Evolutionary conservation across 2,329 filamentous ascomycete species (phyloP).

Genomic region (Coniochaeta pulveracea): DNA sequence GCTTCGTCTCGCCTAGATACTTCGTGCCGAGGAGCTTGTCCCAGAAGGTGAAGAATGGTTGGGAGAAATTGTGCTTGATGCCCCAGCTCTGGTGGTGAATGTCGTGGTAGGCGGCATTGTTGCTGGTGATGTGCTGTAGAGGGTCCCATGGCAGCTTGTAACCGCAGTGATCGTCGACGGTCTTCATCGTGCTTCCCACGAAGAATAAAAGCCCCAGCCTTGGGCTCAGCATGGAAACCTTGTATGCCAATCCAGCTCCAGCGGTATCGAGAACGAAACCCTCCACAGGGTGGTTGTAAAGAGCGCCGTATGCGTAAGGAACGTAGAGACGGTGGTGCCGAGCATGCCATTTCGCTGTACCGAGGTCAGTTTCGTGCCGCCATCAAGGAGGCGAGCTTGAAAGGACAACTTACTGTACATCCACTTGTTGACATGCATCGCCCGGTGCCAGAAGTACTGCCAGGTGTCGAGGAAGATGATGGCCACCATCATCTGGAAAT

Average conservation of each 20-base stretch:
- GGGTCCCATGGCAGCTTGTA: conserved; percentile 95
- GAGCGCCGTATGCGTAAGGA: conserved; percentile 89
- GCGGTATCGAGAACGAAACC: conserved; percentile 88
- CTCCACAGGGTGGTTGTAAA: conserved; percentile 95
- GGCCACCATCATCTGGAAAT: conserved; percentile 64
- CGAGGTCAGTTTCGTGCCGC: conserved; percentile 18
- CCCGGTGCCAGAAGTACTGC: conserved; percentile 95
- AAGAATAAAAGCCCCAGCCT: conserved; percentile 88
- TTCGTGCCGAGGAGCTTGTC: conserved; percentile 72
- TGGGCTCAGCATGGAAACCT: conserved; percentile 69
- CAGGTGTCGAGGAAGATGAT: conserved; percentile 80
- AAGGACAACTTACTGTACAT: conserved; percentile 70
- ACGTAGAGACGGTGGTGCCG: conserved; percentile 95
- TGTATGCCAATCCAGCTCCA: conserved; percentile 75
- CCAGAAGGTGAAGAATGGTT: conserved; percentile 95
- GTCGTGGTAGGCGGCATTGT: conserved; percentile 95
- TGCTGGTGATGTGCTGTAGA: conserved; percentile 80
- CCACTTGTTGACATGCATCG: conserved; percentile 97
- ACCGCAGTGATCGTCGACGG: conserved; percentile 94
- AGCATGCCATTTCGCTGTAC: conserved; percentile 74
- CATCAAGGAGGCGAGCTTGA: conserved; percentile 53
- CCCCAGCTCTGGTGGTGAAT: conserved; percentile 99
- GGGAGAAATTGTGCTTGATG: conserved; percentile 89
- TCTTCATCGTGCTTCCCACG: conserved; percentile 82
- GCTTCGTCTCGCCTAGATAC: conserved; percentile 55